Base-by-base conservation (phyloP, 257 asterid species). In the Ajuga chamaepitys region DNA sequence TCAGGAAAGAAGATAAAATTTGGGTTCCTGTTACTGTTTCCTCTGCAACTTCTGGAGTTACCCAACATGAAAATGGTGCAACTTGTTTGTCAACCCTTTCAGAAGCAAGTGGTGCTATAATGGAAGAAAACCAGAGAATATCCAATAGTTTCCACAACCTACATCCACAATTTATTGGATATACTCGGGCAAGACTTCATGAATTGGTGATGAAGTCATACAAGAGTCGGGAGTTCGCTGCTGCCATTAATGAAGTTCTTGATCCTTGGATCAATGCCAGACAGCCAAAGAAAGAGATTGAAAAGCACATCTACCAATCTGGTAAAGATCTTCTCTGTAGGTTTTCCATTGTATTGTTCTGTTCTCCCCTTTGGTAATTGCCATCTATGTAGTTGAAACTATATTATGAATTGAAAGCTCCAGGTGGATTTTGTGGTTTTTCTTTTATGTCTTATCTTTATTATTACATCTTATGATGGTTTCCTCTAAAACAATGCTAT, bases 241-340 rank as follows among this genome's bases (percentile, higher is more conserved):
- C 99, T 63, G 99, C 96, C 51, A 90, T 94, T 71, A 94, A 94
- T 78, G 97, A 94, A 83, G 91, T 88, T 72, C 84, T 94, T 63
- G 95, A 94, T 86, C 99, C 99, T 45, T 94, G 99, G 99, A 85
- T 94, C 65, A 88, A 75, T 86, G 88, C 89, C 40, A 83, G 95
- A 38, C 95, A 83, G 70, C 97, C 95, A 1, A 90, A 94, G 85
- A 92, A 87, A 77, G 98, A 92, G 82, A 77, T 78, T 62, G 97
- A 80, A 38, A 83, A 79, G 53, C 83, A 71, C 24, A 74, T 69
- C 13, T 77, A 73, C 64, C 67, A 44, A 79, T 68, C 88, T 61
- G 99, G 99, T 94, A 77, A 61, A 21, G 11, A 22, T 59, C 42
- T 55, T 51, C 61, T 68, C 69, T 62, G 4, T 66, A 11, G 67